Evolutionary conservation across 164 flowering plant genomes (phyloP).

Genomic region (Berberis vulgaris): DNA sequence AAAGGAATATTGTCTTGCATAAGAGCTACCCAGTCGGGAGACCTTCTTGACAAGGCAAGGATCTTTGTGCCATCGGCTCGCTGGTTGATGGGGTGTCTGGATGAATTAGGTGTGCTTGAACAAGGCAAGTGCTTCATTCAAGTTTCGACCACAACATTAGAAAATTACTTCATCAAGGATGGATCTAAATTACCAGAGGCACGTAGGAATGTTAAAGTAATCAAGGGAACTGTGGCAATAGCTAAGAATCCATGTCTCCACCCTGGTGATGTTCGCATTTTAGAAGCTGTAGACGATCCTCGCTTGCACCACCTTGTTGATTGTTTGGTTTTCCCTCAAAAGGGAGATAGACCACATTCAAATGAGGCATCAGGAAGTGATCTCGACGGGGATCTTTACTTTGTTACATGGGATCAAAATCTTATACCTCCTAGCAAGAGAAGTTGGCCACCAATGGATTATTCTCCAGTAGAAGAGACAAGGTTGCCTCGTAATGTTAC

Average conservation of each 20-base stretch:
- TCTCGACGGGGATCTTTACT: slow-evolving; percentile 89
- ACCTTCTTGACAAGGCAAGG: slow-evolving; percentile 65
- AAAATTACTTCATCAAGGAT: slow-evolving; percentile 62
- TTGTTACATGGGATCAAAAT: slow-evolving; percentile 78
- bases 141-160: slow-evolving; percentile 66
- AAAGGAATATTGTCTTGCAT: slow-evolving; percentile 70
- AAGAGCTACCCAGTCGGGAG: slow-evolving; percentile 78
- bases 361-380: slow-evolving; percentile 98
- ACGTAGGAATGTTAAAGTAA: slow-evolving; percentile 36
- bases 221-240: slow-evolving; percentile 57
- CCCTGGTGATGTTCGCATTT: background rate
- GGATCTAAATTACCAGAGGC: slow-evolving; percentile 51
- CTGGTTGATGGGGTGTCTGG: slow-evolving; percentile 93
- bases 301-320: slow-evolving; percentile 4
- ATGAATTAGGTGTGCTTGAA: slow-evolving; percentile 79
- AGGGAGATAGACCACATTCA: slow-evolving; percentile 89
- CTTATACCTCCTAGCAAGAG: slow-evolving; percentile 79
- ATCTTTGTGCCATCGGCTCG: slow-evolving; percentile 80
- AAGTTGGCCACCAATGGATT: slow-evolving; percentile 78
- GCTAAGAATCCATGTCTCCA: slow-evolving; percentile 96
- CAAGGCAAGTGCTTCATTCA: slow-evolving; percentile 91
- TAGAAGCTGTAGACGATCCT: background rate
- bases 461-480: slow-evolving; percentile 45
- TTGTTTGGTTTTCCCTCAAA: slow-evolving; percentile 77
- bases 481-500: slow-evolving; percentile 28